Evolutionary conservation across 805 yeast genomes (phyloP).

Genomic region (Lachancea sp.): DNA sequence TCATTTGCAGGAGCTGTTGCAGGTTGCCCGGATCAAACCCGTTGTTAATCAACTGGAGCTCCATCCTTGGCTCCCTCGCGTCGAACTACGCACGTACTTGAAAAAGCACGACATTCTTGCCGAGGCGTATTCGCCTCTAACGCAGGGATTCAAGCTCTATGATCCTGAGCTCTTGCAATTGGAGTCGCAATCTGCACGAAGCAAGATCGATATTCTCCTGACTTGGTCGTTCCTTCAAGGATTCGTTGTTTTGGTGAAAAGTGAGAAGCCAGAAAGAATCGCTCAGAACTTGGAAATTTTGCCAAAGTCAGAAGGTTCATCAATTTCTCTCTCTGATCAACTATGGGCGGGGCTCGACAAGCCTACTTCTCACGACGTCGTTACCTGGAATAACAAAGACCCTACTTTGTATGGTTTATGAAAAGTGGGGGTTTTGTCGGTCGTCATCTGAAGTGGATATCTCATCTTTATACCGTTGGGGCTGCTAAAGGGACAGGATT

Average conservation of each 20-base stretch:
- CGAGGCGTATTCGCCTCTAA: conserved; percentile 77
- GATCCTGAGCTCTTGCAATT: conserved; percentile 48
- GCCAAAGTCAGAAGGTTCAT: conserved; percentile 1
- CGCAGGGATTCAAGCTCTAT: conserved; percentile 50
- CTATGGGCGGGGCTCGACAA: conserved; percentile 40
- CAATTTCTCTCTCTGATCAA: conserved; percentile 37
- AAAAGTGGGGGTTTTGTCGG: too few species aligned
- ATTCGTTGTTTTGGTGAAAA: conserved; percentile 63
- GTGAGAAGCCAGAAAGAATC: conserved; percentile 47
- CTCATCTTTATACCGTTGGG: too few species aligned
- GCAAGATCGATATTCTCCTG: conserved; percentile 57
- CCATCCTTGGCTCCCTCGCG: conserved; percentile 74
- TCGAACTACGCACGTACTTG: conserved; percentile 56
- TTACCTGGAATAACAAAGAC: conserved; percentile 6
- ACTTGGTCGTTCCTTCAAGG: conserved; percentile 73
- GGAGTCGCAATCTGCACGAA: conserved; percentile 42
- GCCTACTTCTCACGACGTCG: conserved; percentile 48
- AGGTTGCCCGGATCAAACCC: conserved; percentile 48
- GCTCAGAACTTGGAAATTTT: conserved; percentile 44
- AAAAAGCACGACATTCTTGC: conserved; percentile 47
- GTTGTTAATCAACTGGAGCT: conserved; percentile 78
- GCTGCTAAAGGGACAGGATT: too few species aligned
- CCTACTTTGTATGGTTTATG: too few species aligned
- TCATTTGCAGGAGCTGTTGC: conserved; percentile 56
- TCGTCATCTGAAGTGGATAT: too few species aligned